Percentiles rank a stretch among this genome's conserved stretches.
Evolutionary conservation across 2,329 filamentous ascomycete genomes (phyloP).

Genomic region (Scedosporium dehoogii): DNA sequence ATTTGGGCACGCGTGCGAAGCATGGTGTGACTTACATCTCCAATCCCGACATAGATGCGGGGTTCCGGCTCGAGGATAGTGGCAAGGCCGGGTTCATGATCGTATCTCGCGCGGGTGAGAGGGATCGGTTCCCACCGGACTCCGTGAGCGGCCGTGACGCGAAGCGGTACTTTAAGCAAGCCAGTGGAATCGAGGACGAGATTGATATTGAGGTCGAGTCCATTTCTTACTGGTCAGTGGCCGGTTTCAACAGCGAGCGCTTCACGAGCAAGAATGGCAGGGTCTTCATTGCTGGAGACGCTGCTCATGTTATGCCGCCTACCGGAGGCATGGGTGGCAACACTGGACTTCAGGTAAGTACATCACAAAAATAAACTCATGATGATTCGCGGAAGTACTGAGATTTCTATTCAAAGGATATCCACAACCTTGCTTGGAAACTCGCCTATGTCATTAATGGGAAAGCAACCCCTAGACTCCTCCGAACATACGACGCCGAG

Average conservation of each 20-base stretch:
- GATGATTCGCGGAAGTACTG: not conserved
- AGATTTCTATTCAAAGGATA: not conserved
- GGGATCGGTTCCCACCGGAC: not conserved
- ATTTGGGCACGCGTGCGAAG: not conserved
- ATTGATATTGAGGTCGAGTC: not conserved
- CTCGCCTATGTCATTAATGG: not conserved
- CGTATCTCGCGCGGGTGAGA: not conserved
- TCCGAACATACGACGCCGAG: not conserved
- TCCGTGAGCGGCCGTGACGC: not conserved
- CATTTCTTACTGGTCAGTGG: not conserved
- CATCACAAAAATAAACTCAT: no score
- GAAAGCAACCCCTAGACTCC: not conserved
- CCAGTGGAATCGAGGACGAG: not conserved
- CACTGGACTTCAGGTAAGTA: not conserved
- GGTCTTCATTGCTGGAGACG: not conserved
- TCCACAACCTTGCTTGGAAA: not conserved
- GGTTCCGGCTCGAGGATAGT: not conserved
- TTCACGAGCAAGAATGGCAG: not conserved
- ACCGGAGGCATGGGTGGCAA: not conserved
- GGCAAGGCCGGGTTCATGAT: not conserved
- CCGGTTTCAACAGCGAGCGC: not conserved
- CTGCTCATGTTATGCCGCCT: not conserved
- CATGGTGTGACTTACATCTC: not conserved
- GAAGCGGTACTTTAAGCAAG: not conserved
- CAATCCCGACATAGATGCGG: not conserved